Percentiles rank a stretch among this genome's conserved stretches.
Conservation (phyloP, 768 basidiomycete genomes). For the Tephrocybe sp. region DNA sequence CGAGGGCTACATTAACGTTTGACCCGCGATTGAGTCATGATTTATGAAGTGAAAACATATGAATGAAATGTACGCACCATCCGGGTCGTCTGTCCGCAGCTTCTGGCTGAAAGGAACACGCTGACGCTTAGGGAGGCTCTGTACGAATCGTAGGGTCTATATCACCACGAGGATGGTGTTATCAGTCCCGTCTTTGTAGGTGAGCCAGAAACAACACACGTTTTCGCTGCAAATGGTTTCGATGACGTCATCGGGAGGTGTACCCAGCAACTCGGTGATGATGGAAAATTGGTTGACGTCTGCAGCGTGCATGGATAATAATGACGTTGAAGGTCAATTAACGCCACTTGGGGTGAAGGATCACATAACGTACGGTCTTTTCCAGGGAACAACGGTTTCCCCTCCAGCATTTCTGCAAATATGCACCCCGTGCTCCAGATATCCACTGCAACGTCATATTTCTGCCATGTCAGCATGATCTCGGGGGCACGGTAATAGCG, state of each 20-base stretch:
- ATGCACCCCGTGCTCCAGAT: conserved; percentile 99
- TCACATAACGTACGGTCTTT: conserved; percentile 85
- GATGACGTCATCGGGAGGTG: conserved; percentile 99
- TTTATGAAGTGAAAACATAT: no score
- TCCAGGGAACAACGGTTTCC: conserved; percentile 97
- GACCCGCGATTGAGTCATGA: no score
- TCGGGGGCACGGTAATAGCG: conserved; percentile 98
- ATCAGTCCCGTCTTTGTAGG: not conserved
- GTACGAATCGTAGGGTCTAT: conserved; percentile 97
- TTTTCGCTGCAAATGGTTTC: conserved; percentile 98
- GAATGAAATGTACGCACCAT: conserved; percentile 49
- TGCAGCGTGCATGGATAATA: conserved; percentile 27
- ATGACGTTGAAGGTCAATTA: conserved; percentile 10
- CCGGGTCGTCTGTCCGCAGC: conserved; percentile 81
- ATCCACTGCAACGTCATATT: conserved; percentile 99
- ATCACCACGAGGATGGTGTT: no score
- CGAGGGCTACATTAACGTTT: conserved; percentile 80
- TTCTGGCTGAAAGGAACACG: conserved; percentile 95
- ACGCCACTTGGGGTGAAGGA: not conserved
- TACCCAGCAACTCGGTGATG: conserved; percentile 96
- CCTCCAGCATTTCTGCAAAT: conserved; percentile 99
- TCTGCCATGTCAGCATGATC: conserved; percentile 99
- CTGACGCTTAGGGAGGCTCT: conserved; percentile 93
- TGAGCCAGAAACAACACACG: conserved; percentile 45
- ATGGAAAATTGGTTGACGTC: conserved; percentile 99